Evolutionary conservation across 2,329 filamentous ascomycete genomes (phyloP).

Genomic region (Bipolaris zeicola): DNA sequence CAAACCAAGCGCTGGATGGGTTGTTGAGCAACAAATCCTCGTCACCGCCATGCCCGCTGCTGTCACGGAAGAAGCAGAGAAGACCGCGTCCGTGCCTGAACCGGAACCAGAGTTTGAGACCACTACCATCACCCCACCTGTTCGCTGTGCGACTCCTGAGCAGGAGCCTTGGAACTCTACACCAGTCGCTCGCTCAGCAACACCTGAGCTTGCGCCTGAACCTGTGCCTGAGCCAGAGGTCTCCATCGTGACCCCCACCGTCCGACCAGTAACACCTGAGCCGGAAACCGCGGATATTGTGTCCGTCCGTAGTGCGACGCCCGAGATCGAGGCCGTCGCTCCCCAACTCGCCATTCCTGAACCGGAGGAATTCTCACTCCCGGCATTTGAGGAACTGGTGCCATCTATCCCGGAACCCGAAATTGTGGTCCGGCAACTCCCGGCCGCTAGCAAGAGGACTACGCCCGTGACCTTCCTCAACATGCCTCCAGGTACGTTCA

Average conservation of each 20-base stretch:
- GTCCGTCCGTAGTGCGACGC: neutral
- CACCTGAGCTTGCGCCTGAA: neutral
- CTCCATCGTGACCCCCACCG: neutral
- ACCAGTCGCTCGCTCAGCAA: neutral
- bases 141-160: slow-evolving; percentile 13
- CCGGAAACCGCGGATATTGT: neutral
- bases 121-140: slow-evolving; percentile 1
- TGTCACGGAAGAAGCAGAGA: neutral
- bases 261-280: neutral
- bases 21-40: slow-evolving; percentile 11
- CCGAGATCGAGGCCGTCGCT: neutral
- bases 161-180: slow-evolving; percentile 14
- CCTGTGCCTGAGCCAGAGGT: slow-evolving; percentile 1
- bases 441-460: slow-evolving; percentile 2
- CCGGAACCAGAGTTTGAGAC: neutral
- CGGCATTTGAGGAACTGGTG: neutral
- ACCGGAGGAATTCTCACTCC: neutral
- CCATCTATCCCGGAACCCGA: neutral
- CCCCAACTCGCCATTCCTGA: neutral
- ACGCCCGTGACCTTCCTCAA: slow-evolving; percentile 10
- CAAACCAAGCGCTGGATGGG: slow-evolving; percentile 12
- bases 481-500: slow-evolving; percentile 14
- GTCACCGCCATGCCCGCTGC: slow-evolving; percentile 10
- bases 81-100: neutral
- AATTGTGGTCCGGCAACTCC: neutral